These are phyloP conservation scores for Populus tomentosa DNA, from an alignment of 441 rosid species.

Conservation along the genomic window DNA sequence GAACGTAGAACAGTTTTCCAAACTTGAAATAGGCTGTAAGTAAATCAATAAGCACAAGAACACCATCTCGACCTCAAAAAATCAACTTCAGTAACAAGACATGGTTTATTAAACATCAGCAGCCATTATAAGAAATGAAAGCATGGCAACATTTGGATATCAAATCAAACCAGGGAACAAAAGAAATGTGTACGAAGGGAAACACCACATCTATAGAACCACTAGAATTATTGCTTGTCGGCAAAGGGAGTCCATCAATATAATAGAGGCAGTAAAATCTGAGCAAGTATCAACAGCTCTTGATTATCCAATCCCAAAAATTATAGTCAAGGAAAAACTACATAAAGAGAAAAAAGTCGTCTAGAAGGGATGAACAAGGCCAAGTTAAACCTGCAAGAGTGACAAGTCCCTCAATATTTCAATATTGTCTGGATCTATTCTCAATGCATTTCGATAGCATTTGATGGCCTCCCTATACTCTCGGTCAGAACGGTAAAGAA, in stretches of 20 bases:
- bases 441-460: slow-evolving; percentile 92
- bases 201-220: neutral
- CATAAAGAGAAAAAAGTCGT: neutral
- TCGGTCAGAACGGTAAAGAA: slow-evolving; percentile 98
- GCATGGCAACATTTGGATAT: neutral
- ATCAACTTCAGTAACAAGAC: neutral
- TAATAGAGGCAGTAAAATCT: neutral
- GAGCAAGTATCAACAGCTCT: neutral
- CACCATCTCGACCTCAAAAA: neutral
- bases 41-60: neutral
- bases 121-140: neutral
- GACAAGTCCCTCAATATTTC: slow-evolving; percentile 97
- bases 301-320: neutral
- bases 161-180: neutral
- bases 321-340: neutral
- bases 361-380: neutral
- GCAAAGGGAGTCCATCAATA: neutral
- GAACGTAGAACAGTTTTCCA: neutral
- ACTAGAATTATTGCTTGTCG: neutral
- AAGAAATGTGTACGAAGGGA: neutral
- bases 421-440: slow-evolving; percentile 97
- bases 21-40: neutral
- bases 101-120: neutral
- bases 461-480: slow-evolving; percentile 99
- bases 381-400: slow-evolving; percentile 71